phyloP scores from a whole-genome alignment of 495 filamentous ascomycete genomes.

The Neurospora sp. region DNA sequence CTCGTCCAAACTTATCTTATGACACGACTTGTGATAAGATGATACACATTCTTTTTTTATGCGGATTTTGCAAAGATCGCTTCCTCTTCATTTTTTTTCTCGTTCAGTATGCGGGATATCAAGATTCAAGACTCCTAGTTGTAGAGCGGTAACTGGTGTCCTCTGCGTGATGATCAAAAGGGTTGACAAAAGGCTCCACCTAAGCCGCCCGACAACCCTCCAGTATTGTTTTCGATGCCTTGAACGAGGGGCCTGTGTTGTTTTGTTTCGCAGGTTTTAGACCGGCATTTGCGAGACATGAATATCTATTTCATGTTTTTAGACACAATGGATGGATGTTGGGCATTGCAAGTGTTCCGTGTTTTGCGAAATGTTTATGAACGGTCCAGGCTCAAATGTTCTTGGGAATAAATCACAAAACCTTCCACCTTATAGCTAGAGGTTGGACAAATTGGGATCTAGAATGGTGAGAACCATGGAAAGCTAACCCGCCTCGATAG shows the following conservation, averaged over 20 bases:
- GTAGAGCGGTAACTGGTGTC: background rate
- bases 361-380: background rate
- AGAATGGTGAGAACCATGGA: too few relatives aligned
- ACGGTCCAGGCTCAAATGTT: too few relatives aligned
- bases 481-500: too few relatives aligned
- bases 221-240: background rate
- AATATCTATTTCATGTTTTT: background rate
- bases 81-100: background rate
- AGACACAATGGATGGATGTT: background rate
- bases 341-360: background rate
- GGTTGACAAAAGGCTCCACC: background rate
- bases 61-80: background rate
- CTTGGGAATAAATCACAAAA: too few relatives aligned
- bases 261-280: too few relatives aligned
- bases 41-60: slow-evolving; percentile 2
- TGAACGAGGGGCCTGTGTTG: too few relatives aligned
- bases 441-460: too few relatives aligned
- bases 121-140: background rate
- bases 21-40: background rate
- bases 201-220: background rate
- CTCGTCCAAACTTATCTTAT: background rate
- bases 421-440: too few relatives aligned
- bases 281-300: background rate
- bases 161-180: background rate
- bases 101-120: background rate